Percentiles rank a stretch among this genome's conserved stretches.
phyloP scores from a whole-genome alignment of 2,329 filamentous ascomycete species.

The Exophiala alcalophila region DNA sequence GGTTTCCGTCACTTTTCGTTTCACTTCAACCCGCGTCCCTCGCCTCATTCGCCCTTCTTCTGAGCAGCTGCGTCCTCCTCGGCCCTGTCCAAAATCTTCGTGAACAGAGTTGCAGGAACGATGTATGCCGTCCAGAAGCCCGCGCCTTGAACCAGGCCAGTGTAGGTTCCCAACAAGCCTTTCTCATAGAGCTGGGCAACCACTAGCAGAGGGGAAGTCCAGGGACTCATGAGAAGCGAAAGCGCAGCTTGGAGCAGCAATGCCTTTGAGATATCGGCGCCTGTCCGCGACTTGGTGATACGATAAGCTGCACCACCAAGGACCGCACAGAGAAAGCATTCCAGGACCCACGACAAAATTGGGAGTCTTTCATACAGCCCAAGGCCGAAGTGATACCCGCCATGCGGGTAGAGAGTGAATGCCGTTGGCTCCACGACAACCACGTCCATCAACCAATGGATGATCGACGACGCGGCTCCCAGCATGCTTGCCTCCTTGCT shows the following conservation, averaged over 20 bases:
- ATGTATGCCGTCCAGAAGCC: constrained; percentile 3
- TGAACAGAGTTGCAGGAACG: not conserved
- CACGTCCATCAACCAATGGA: constrained; percentile 4
- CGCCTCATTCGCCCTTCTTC: not conserved
- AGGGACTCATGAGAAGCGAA: constrained; percentile 3
- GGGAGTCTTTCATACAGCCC: constrained; percentile 3
- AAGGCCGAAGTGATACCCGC: constrained; percentile 3
- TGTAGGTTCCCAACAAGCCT: not conserved
- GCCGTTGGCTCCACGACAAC: constrained; percentile 1
- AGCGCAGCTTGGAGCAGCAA: not conserved
- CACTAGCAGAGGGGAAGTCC: not conserved
- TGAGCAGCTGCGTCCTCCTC: not conserved
- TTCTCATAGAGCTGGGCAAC: not conserved
- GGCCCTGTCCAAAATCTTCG: not conserved
- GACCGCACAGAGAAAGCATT: not conserved
- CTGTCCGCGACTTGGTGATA: not conserved
- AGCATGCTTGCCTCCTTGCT: constrained; percentile 3
- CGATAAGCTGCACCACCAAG: not conserved
- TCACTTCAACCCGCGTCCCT: too few species aligned
- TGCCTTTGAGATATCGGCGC: not conserved
- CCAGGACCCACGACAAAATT: not conserved
- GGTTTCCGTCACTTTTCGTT: too few species aligned
- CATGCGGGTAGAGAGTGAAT: constrained; percentile 2
- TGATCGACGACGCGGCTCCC: not conserved
- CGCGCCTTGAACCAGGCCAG: not conserved